Percentiles rank a stretch among this genome's conserved stretches.
Conservation (phyloP, 1,139 yeast genomes). For the Saccharomyces uvarum region DNA sequence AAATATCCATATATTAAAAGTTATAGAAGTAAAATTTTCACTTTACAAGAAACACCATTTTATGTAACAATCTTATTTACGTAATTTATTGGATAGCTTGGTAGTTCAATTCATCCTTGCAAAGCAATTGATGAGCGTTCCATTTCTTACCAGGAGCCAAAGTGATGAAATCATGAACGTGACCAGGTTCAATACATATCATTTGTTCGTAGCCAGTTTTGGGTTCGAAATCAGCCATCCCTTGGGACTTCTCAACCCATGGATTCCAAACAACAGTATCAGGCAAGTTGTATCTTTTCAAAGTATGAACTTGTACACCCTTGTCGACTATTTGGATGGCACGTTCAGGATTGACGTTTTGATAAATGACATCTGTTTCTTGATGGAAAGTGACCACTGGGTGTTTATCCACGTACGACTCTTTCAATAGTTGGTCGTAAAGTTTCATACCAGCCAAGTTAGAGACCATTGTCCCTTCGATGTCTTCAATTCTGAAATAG, state of each 20-base stretch:
- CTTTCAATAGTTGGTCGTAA: slow-evolving; percentile 63
- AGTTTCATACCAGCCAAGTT: slow-evolving; percentile 67
- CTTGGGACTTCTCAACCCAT: slow-evolving; percentile 72
- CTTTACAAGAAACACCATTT: background rate
- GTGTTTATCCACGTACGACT: slow-evolving; percentile 58
- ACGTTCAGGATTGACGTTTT: slow-evolving; percentile 48
- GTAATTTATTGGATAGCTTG: slow-evolving; percentile 29
- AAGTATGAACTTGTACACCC: slow-evolving; percentile 62
- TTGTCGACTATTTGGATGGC: slow-evolving; percentile 56
- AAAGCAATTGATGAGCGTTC: slow-evolving; percentile 56
- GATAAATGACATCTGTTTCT: slow-evolving; percentile 81
- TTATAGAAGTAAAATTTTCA: background rate
- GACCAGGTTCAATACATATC: slow-evolving; percentile 94
- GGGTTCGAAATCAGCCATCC: slow-evolving; percentile 84
- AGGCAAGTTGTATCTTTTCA: slow-evolving; percentile 59
- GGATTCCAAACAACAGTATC: slow-evolving; percentile 98
- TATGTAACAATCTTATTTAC: background rate
- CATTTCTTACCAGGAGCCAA: slow-evolving; percentile 65
- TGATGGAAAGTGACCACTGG: slow-evolving; percentile 66
- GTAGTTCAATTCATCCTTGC: slow-evolving; percentile 34
- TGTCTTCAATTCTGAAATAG: slow-evolving; percentile 68
- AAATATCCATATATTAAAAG: background rate
- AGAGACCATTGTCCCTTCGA: slow-evolving; percentile 66
- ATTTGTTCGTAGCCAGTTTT: slow-evolving; percentile 72
- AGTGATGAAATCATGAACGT: slow-evolving; percentile 58